These are phyloP conservation scores for Draba incana DNA, from an alignment of 345 rosid species.

Conservation along the genomic window DNA sequence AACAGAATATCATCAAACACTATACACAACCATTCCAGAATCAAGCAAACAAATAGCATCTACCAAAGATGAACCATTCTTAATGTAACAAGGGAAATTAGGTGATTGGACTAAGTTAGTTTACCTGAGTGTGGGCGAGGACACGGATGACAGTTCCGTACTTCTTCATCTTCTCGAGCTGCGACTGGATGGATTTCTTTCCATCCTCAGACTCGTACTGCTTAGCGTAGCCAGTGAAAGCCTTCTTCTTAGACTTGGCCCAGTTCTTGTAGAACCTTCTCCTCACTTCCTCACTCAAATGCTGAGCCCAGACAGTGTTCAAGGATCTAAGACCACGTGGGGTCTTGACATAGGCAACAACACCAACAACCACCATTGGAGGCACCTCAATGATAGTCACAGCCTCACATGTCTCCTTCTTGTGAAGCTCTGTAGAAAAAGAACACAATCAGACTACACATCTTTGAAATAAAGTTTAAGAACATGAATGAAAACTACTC, in stretches of 20 bases:
- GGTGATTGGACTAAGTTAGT: neutral
- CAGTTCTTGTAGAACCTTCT: conserved; percentile 92
- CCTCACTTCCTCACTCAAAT: conserved; percentile 79
- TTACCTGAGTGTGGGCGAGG: conserved; percentile 79
- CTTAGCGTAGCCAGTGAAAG: conserved; percentile 70
- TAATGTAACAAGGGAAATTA: too few species aligned
- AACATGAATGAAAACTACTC: conserved; percentile 21
- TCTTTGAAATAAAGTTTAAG: too few species aligned
- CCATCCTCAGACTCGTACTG: conserved; percentile 68
- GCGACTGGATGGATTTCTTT: conserved; percentile 59
- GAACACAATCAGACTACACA: neutral
- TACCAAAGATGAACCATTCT: too few species aligned
- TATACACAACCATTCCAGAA: too few species aligned
- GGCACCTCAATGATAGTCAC: conserved; percentile 86
- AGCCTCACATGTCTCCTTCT: conserved; percentile 94
- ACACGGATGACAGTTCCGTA: conserved; percentile 75
- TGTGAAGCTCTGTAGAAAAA: conserved; percentile 68
- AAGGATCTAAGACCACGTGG: conserved; percentile 75
- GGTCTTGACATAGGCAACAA: conserved; percentile 81
- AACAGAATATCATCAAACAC: too few species aligned
- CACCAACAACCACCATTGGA: conserved; percentile 84
- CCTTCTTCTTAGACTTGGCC: conserved; percentile 94
- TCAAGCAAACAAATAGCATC: too few species aligned
- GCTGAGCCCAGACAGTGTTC: conserved; percentile 96
- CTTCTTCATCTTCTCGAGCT: conserved; percentile 81